Evolutionary conservation across 78 protist species (phyloP), one percentile per base, ranked within the genome.

Genomic region (Tieghemostelium lacteum): DNA sequence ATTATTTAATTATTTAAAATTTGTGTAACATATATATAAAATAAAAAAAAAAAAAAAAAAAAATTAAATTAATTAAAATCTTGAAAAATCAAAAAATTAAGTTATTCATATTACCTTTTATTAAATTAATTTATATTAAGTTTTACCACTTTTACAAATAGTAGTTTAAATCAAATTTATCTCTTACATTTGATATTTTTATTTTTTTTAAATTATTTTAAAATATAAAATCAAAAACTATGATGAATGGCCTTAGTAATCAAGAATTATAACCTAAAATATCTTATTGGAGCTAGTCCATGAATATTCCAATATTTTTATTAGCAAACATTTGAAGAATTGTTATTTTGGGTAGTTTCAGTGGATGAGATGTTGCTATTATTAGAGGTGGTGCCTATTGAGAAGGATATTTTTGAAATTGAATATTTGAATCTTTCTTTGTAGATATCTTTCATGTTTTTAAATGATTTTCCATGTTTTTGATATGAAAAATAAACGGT

Each of bases 391-490:
- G n/a, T n/a, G n/a, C n/a, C n/a, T n/a, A n/a, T n/a, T n/a, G 29
- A n/a, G 29, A 6, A 3, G 6, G 1, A 36, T 29, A 36, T 63
- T 37, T 61, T 61, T 69, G 39, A 31, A 20, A 45, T 29, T 33
- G 6, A 50, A 52, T 71, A 71, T 50, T 42, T 71, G 2, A 71
- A 20, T 71, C 77, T 71, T 33, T 71, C 77, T 1, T 31, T 8
- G 50, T 50, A 71, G 0, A 71, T 36, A 31, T 52, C 50, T 71
- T 71, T 71, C 77, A 71, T 71, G 26, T n/a, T 28, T 71, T 29
- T 37, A 19, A 55, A 33, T 42, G 45, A 42, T n/a, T n/a, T n/a
- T 3, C 83, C 83, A 37, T 73, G 67, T 34, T 73, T 73, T 37
- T 57, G 52, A 10, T 55, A 73, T 3, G 83, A 73, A n/a, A 57